Percentiles rank a stretch among this genome's conserved stretches.
These are phyloP conservation scores for Davidsoniella eucalypti DNA, from an alignment of 2,329 filamentous ascomycete species.

Conservation along the genomic window DNA sequence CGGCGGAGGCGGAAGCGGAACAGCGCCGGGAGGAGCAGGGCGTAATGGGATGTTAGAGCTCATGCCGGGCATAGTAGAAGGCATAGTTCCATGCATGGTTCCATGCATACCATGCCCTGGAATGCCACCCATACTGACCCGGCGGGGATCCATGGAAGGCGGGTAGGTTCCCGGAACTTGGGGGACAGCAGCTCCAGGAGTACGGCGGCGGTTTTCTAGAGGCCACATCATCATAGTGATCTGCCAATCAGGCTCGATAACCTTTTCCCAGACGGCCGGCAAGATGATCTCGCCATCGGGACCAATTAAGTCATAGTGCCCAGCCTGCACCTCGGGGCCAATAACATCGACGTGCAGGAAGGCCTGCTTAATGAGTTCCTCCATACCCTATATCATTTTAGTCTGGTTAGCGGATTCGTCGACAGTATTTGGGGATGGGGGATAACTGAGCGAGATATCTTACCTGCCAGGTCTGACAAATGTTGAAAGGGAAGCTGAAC, in stretches of 20 bases:
- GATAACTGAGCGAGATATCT: conserved; percentile 19
- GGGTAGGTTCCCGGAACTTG: not conserved
- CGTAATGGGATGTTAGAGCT: not conserved
- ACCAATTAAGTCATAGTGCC: conserved; percentile 66
- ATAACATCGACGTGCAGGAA: conserved; percentile 65
- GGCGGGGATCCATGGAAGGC: not conserved
- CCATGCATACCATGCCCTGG: conserved; percentile 2
- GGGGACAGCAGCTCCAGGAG: too few relatives aligned
- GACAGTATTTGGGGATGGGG: not conserved
- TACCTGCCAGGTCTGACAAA: conserved; percentile 75
- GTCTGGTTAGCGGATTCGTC: not conserved
- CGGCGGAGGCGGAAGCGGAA: conserved; percentile 8
- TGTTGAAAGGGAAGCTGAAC: conserved; percentile 77
- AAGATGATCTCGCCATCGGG: conserved; percentile 72
- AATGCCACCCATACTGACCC: not conserved
- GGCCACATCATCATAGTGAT: conserved; percentile 45
- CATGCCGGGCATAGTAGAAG: not conserved
- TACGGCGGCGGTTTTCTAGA: conserved; percentile 26
- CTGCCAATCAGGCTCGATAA: conserved; percentile 53
- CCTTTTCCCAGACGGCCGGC: conserved; percentile 61
- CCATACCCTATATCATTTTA: conserved; percentile 51
- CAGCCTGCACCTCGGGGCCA: conserved; percentile 58
- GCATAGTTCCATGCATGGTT: not conserved
- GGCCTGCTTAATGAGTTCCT: conserved; percentile 70
- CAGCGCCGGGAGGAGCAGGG: not conserved